Percentiles rank a stretch among this genome's conserved stretches.
These are phyloP conservation scores for Diaporthe nobilis DNA, from an alignment of 2,329 filamentous ascomycete genomes.

Conservation along the genomic window DNA sequence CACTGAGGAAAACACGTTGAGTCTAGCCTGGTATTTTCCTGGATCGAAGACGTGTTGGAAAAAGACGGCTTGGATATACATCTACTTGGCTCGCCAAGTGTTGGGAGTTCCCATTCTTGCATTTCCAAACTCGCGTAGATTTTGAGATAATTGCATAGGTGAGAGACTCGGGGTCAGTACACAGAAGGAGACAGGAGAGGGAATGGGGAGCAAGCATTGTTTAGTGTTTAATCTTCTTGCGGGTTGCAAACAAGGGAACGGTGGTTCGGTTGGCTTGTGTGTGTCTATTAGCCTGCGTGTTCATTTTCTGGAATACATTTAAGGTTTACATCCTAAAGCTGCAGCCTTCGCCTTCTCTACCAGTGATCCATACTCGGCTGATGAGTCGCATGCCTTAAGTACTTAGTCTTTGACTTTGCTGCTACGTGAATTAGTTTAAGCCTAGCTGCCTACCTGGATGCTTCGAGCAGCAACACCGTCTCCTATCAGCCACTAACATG, in stretches of 20 bases:
- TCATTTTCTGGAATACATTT: slow-evolving; percentile 41
- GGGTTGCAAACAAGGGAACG: slow-evolving; percentile 10
- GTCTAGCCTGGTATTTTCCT: not conserved
- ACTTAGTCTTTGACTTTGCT: not conserved
- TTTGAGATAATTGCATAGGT: slow-evolving; percentile 26
- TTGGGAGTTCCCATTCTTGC: slow-evolving; percentile 11
- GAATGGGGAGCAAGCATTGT: slow-evolving; percentile 35
- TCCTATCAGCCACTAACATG: not conserved
- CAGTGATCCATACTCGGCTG: not conserved
- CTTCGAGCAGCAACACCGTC: not conserved
- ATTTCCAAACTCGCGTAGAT: slow-evolving; percentile 8
- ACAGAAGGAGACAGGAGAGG: slow-evolving; percentile 2
- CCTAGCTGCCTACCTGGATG: not conserved
- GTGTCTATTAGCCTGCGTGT: slow-evolving; percentile 27
- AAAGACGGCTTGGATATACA: slow-evolving; percentile 15
- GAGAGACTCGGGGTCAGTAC: not conserved
- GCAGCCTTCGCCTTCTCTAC: not conserved
- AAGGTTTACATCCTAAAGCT: slow-evolving; percentile 33
- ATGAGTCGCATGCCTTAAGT: not conserved
- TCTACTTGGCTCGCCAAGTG: slow-evolving; percentile 2
- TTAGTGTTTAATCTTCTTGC: slow-evolving; percentile 41
- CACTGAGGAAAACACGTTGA: not conserved
- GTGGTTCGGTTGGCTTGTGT: not conserved
- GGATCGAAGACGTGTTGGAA: not conserved
- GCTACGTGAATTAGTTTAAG: not conserved